Conservation (phyloP, 1,284 basidiomycete species). For the Tilletia indica region DNA sequence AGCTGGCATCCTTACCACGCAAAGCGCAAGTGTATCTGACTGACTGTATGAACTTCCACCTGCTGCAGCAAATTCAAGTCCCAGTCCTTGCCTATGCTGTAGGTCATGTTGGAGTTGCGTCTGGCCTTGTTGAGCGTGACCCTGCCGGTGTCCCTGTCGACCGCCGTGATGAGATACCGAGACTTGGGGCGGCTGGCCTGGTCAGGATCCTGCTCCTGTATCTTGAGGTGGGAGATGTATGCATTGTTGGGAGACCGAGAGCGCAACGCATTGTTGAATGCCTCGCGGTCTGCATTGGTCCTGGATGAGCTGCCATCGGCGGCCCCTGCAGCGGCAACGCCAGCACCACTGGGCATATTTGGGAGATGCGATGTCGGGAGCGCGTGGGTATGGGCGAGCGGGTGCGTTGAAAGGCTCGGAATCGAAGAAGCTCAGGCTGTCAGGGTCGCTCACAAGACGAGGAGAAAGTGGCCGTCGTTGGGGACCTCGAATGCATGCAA, state of each 20-base stretch:
- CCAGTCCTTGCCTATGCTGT: constrained; percentile 98
- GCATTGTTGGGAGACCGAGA: constrained; percentile 40
- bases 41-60: constrained; percentile 73
- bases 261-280: constrained; percentile 44
- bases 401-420: no score
- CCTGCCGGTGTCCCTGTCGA: constrained; percentile 38
- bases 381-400: no score
- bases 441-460: no score
- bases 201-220: constrained; percentile 43
- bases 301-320: constrained; percentile 1
- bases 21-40: constrained; percentile 46
- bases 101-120: constrained; percentile 87
- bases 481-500: no score
- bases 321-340: background rate
- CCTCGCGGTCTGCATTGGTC: background rate
- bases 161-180: constrained; percentile 49
- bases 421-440: no score
- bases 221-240: constrained; percentile 53
- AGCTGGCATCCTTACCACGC: background rate
- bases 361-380: no score
- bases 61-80: constrained; percentile 74
- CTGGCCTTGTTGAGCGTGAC: constrained; percentile 77
- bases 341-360: no score
- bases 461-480: no score
- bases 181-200: constrained; percentile 37